phyloP scores from a whole-genome alignment of 495 filamentous ascomycete species.

The Aspergillus campestris region DNA sequence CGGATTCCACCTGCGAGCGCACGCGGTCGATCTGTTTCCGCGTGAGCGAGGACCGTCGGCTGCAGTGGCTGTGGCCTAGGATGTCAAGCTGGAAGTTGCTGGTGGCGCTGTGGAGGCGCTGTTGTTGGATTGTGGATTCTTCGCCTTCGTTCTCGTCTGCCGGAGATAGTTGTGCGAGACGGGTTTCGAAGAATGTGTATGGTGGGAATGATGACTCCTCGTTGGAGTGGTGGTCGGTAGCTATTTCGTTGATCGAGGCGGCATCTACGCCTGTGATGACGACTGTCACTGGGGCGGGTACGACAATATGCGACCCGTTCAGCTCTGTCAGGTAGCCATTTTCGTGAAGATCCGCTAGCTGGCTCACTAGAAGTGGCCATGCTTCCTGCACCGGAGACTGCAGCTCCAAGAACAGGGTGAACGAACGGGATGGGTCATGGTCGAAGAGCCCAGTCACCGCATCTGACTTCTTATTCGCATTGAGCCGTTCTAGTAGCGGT shows the following conservation, averaged over 20 bases:
- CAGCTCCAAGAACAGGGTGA: constrained; percentile 29
- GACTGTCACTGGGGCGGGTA: constrained; percentile 54
- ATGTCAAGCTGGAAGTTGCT: no score
- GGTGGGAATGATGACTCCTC: constrained; percentile 23
- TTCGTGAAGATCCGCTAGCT: constrained; percentile 50
- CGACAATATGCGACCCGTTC: constrained; percentile 33
- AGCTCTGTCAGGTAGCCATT: constrained; percentile 50
- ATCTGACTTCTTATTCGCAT: constrained; percentile 38
- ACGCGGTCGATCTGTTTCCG: no score
- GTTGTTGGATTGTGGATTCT: no score
- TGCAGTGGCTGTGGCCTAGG: no score
- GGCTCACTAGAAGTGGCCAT: constrained; percentile 37
- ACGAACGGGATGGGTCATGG: constrained; percentile 14
- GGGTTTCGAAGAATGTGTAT: neutral
- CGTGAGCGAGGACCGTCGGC: no score
- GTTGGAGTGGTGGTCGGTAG: constrained; percentile 25
- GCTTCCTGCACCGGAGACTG: constrained; percentile 36
- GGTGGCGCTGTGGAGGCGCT: no score
- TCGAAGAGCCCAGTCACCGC: constrained; percentile 51
- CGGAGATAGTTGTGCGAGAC: neutral
- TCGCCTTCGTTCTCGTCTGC: neutral
- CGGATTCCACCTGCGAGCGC: no score
- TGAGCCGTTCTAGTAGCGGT: constrained; percentile 50
- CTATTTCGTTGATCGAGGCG: constrained; percentile 34
- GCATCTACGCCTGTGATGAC: constrained; percentile 59